Evolutionary conservation across 768 basidiomycete genomes (phyloP).

Genomic region (Neoboletus brunneissimus): DNA sequence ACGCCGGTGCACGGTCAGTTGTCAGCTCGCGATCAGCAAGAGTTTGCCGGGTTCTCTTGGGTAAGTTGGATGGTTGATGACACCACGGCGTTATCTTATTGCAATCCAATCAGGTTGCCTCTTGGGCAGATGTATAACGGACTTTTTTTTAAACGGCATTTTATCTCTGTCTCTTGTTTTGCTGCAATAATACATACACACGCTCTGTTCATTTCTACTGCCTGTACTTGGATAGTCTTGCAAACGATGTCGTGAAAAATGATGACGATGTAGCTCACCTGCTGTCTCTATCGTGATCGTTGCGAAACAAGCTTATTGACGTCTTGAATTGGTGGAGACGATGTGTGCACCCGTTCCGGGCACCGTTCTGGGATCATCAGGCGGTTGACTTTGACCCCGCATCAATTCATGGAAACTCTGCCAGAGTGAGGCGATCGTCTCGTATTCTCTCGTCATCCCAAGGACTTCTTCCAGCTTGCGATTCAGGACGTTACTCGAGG

Average conservation of each 20-base stretch:
- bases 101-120: slow-evolving; percentile 33
- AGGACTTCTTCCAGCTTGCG: slow-evolving; percentile 90
- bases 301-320: slow-evolving; percentile 16
- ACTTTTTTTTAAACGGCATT: slow-evolving; percentile 23
- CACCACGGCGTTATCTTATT: neutral
- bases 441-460: slow-evolving; percentile 90
- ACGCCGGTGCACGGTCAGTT: slow-evolving; percentile 97
- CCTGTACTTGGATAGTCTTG: slow-evolving; percentile 41
- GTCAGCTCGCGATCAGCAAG: slow-evolving; percentile 84
- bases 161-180: slow-evolving; percentile 29
- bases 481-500: slow-evolving; percentile 81
- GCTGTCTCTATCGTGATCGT: slow-evolving; percentile 5
- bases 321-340: slow-evolving; percentile 35
- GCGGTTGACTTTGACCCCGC: slow-evolving; percentile 45
- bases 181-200: slow-evolving; percentile 34
- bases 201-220: slow-evolving; percentile 23
- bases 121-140: slow-evolving; percentile 56
- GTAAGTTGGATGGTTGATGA: slow-evolving; percentile 35
- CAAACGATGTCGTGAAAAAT: slow-evolving; percentile 23
- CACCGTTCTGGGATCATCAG: slow-evolving; percentile 32
- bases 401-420: slow-evolving; percentile 76
- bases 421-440: slow-evolving; percentile 85
- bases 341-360: slow-evolving; percentile 76
- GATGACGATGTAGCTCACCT: slow-evolving; percentile 20
- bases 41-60: slow-evolving; percentile 98